Evolutionary conservation across 345 rosid species (phyloP).

Genomic region (Eucalyptus cloeziana): DNA sequence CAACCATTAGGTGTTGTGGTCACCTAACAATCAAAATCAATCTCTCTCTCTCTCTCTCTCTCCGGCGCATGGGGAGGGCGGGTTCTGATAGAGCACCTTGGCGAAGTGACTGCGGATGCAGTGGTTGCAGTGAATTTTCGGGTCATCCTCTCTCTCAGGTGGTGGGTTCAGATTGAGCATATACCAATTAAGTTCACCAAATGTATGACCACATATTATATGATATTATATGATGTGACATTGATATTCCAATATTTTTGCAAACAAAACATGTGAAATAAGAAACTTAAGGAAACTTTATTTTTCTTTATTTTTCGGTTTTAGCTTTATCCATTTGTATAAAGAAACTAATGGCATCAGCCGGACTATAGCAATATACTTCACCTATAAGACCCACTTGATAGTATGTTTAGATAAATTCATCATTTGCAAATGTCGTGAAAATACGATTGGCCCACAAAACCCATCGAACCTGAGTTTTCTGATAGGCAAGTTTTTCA

Average conservation of each 20-base stretch:
- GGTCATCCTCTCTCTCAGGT: not conserved
- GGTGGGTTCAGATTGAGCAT: not conserved
- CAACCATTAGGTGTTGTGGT: not conserved
- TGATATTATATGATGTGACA: not conserved
- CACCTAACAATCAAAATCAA: not conserved
- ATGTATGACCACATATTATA: not conserved
- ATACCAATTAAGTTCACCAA: not conserved
- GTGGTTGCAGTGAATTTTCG: not conserved
- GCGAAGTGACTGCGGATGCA: not conserved
- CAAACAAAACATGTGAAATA: not conserved
- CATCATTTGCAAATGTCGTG: not conserved
- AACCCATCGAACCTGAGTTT: not conserved
- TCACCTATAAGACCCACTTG: not conserved
- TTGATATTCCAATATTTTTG: not conserved
- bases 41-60: not conserved
- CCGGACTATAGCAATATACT: not conserved
- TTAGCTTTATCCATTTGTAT: not conserved
- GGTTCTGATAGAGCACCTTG: not conserved
- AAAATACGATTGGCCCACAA: not conserved
- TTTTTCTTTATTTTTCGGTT: not conserved
- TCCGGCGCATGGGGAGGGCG: fast-evolving
- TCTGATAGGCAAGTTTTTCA: fast-evolving
- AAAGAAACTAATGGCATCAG: fast-evolving
- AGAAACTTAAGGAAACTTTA: not conserved
- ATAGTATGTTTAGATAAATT: not conserved